Evolutionary conservation across 768 basidiomycete genomes (phyloP).

Genomic region (Kwoniella shandongensis): DNA sequence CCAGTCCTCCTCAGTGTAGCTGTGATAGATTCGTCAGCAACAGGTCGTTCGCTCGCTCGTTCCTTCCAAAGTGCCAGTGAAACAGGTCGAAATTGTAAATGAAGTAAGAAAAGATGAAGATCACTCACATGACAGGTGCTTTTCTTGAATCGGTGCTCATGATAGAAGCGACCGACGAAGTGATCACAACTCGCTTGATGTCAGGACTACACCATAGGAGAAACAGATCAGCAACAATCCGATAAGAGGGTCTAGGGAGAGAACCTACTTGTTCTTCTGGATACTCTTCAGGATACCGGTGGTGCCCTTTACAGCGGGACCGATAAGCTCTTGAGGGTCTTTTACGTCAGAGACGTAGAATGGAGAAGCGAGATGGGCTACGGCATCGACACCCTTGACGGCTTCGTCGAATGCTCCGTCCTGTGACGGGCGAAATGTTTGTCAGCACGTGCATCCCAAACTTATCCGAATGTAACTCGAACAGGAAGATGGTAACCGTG

Average conservation of each 20-base stretch:
- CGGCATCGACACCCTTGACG: conserved; percentile 71
- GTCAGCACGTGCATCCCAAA: no score
- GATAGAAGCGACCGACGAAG: conserved; percentile 48
- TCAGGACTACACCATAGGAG: conserved; percentile 46
- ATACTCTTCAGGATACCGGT: conserved; percentile 64
- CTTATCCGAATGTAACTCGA: no score
- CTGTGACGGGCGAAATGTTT: no score
- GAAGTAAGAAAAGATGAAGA: conserved; percentile 52
- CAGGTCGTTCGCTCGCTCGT: not conserved
- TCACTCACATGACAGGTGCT: conserved; percentile 3
- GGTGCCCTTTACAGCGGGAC: conserved; percentile 73
- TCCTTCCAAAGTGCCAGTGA: not conserved
- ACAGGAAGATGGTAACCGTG: no score
- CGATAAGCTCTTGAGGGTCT: conserved; percentile 58
- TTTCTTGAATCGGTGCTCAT: conserved; percentile 31
- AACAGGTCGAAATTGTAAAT: conserved; percentile 12
- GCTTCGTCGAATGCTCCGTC: conserved; percentile 73
- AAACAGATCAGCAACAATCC: not conserved
- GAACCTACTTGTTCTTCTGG: conserved; percentile 59
- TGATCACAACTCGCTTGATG: conserved; percentile 69
- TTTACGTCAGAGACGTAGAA: conserved; percentile 39
- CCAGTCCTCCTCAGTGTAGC: conserved; percentile 46
- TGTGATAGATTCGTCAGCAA: not conserved
- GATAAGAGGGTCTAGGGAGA: not conserved
- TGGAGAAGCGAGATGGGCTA: conserved; percentile 54